Base-by-base conservation (phyloP, 2,329 filamentous ascomycete species). In the Fusarium pseudograminearum region DNA sequence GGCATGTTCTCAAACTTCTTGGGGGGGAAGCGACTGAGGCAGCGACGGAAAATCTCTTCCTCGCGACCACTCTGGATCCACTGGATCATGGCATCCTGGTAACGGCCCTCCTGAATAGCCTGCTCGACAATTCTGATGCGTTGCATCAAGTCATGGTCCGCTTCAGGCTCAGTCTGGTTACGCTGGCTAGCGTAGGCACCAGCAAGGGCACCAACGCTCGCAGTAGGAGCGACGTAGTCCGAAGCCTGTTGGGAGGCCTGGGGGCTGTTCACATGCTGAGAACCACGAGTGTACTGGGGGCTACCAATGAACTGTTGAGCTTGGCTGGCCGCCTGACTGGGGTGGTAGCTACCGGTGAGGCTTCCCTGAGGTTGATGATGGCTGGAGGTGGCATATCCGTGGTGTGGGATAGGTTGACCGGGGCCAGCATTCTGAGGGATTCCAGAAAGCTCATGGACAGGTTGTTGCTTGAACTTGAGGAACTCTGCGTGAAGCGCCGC, bases 31-130 rank as follows among this genome's bases (percentile, higher is more conserved):
- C 77, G 74, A 65, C 78, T 78, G 14, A 83, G 72, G 65, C 80
- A 80, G 33, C 78, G 78, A 33, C 85, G 83, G 77, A 91, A 92
- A 53, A 91, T 85, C 64, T 89, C 86, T 61, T 89, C 84, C 75
- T 89, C 86, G 34, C 86, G 84, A 18, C 84, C 85, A 70, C 85
- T 86, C 78, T 92, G 89, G 58, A 91, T 85, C 89, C 89, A 91
- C 64, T 86, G 86, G 59, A 91, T 84, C 76, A 90, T 84, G 42
- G 87, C 90, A 55, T 87, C 85, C 73, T 91, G 89, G 58, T 86
- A 85, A 36, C 87, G 85, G 24, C 87, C 87, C 31, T 86, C 83
- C 36, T 85, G 83, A 80, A 96, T 89, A 44, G 89, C 80, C 50
- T 83, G 79, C 51, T 89, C 88, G 61, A 95, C 89, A 26, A 84